Percentiles rank a stretch among this genome's conserved stretches.
Conservation (phyloP, 106 monocot genomes). For the Triglochin maritima region DNA sequence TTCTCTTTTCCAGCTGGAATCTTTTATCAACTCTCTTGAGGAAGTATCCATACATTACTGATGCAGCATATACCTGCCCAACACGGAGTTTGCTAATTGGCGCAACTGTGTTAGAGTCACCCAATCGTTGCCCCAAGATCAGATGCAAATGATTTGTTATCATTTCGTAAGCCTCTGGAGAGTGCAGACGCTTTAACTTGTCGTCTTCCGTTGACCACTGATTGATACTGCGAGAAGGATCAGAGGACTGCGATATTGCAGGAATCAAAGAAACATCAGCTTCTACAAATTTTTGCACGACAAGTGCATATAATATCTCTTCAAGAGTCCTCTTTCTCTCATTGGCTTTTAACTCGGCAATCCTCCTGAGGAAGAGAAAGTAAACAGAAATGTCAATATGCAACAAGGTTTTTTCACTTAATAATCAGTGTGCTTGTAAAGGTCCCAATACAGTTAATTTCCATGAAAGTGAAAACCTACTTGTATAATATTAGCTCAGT, state of each 20-base stretch:
- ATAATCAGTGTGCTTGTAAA: not conserved
- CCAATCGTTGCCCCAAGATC: conserved; percentile 55
- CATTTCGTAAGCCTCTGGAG: conserved; percentile 81
- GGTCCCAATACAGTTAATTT: not conserved
- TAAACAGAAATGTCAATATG: not conserved
- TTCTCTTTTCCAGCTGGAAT: conserved; percentile 90
- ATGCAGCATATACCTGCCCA: conserved; percentile 89
- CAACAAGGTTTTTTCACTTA: not conserved
- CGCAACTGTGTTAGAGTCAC: conserved; percentile 34
- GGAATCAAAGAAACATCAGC: conserved; percentile 64
- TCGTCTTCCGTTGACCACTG: conserved; percentile 41
- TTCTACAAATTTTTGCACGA: conserved; percentile 87
- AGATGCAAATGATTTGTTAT: conserved; percentile 68
- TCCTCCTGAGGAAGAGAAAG: conserved; percentile 39
- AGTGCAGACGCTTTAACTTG: conserved; percentile 61
- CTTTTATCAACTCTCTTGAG: conserved; percentile 82
- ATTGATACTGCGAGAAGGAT: conserved; percentile 32
- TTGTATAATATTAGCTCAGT: conserved; percentile 50
- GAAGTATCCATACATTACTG: conserved; percentile 96
- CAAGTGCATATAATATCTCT: conserved; percentile 78
- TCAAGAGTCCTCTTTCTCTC: conserved; percentile 69
- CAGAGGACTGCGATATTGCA: conserved; percentile 27
- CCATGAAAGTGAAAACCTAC: conserved; percentile 43
- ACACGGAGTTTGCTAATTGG: conserved; percentile 79
- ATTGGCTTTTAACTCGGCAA: conserved; percentile 85